These are phyloP conservation scores for Uronychia setigera DNA, from an alignment of 73 alveolate genomes.

Conservation along the genomic window DNA sequence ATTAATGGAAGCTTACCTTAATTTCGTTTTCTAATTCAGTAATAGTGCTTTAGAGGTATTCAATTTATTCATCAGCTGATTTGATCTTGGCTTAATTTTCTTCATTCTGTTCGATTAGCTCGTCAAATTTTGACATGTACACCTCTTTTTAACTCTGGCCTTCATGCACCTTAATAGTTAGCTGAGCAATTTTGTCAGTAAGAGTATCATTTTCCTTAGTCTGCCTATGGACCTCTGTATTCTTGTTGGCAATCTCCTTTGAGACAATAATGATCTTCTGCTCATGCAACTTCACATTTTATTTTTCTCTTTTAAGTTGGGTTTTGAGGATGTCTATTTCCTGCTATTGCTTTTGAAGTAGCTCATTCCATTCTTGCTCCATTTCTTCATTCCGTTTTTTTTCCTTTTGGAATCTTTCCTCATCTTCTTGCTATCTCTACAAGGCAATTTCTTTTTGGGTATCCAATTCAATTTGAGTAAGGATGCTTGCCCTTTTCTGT, in stretches of 20 bases:
- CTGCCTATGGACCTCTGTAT: not conserved
- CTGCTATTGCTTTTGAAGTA: not conserved
- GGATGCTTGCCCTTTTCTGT: too few relatives aligned
- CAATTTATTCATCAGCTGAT: slow-evolving; percentile 10
- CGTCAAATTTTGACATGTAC: slow-evolving; percentile 8
- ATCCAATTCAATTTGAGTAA: too few relatives aligned
- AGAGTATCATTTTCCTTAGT: slow-evolving; percentile 9
- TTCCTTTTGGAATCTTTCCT: not conserved
- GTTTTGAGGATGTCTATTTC: not conserved
- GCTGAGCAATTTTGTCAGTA: slow-evolving; percentile 5
- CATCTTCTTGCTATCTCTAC: slow-evolving; percentile 9
- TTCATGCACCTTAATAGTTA: not conserved
- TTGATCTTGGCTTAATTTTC: not conserved
- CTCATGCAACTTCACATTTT: slow-evolving; percentile 3
- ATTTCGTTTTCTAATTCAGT: not conserved
- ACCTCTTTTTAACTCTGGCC: not conserved
- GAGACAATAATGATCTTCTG: not conserved
- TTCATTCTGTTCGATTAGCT: not conserved
- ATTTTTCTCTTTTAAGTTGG: slow-evolving; percentile 11
- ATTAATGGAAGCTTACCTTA: not conserved
- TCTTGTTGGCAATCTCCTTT: not conserved
- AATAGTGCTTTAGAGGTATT: not conserved
- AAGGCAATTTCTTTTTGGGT: slow-evolving; percentile 40
- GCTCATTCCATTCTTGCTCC: not conserved
- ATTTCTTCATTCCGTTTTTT: not conserved